Conservation (phyloP, 768 basidiomycete genomes). For the Rhodotorula graminis region DNA sequence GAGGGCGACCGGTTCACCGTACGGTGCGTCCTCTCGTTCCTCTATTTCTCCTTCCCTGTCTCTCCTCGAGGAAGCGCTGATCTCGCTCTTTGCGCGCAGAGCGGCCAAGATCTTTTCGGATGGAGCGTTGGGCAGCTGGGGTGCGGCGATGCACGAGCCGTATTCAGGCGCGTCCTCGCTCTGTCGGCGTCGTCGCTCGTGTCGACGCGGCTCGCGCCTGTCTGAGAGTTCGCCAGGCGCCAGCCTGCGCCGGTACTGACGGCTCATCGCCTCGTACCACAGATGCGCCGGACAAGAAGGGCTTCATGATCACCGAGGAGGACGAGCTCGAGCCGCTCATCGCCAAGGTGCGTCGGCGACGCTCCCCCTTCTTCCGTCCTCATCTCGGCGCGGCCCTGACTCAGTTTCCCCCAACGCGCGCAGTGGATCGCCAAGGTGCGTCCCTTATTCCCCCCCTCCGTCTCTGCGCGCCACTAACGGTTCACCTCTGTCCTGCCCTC, state of each 20-base stretch:
- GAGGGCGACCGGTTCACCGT: conserved; percentile 61
- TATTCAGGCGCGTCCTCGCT: conserved; percentile 50
- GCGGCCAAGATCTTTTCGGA: conserved; percentile 73
- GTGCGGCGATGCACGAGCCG: conserved; percentile 78
- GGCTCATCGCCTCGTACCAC: no score
- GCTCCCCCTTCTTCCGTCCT: background rate
- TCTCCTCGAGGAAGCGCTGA: background rate
- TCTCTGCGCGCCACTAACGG: background rate
- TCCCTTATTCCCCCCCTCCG: conserved; percentile 18
- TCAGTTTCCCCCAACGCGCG: background rate
- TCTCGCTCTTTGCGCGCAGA: conserved; percentile 42
- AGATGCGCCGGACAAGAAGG: conserved; percentile 57
- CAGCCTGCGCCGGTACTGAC: no score
- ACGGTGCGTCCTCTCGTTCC: conserved; percentile 31
- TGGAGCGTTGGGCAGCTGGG: conserved; percentile 87
- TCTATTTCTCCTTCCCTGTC: conserved; percentile 37
- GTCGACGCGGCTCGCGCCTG: no score
- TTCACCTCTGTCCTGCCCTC: no score
- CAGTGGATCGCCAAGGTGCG: conserved; percentile 25
- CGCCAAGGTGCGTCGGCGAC: conserved; percentile 49
- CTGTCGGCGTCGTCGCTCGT: no score
- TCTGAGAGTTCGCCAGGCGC: no score
- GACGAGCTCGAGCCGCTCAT: conserved; percentile 58
- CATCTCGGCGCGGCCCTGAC: no score
- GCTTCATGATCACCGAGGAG: conserved; percentile 62